These are phyloP conservation scores for Bathelium albidoporum DNA, from an alignment of 495 filamentous ascomycete species.

Conservation along the genomic window DNA sequence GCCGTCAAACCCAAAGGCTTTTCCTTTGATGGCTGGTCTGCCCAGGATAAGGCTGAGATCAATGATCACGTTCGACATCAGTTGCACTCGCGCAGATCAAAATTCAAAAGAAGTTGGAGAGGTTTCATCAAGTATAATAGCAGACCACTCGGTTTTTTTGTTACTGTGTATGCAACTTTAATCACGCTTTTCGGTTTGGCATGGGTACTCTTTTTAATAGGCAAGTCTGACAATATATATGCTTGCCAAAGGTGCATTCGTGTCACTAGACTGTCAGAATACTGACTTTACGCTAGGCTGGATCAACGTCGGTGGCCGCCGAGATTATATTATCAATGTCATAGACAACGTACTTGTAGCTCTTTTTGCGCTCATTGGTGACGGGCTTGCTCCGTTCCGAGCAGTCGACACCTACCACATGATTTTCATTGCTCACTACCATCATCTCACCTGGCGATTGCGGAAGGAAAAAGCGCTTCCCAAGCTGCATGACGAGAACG, in stretches of 20 bases:
- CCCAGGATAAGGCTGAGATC: constrained; percentile 57
- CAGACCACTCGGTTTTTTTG: constrained; percentile 63
- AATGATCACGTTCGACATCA: constrained; percentile 77
- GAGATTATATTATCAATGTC: constrained; percentile 59
- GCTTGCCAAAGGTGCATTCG: too few relatives aligned
- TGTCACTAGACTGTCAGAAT: too few relatives aligned
- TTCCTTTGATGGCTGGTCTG: constrained; percentile 55
- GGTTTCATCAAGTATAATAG: constrained; percentile 64
- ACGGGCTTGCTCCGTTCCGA: constrained; percentile 66
- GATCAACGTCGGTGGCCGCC: constrained; percentile 67
- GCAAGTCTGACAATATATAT: constrained; percentile 13
- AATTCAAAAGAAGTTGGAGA: constrained; percentile 63
- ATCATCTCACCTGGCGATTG: constrained; percentile 61
- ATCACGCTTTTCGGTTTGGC: constrained; percentile 73
- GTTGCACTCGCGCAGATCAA: constrained; percentile 64
- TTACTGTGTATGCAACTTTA: constrained; percentile 68
- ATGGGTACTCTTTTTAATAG: constrained; percentile 78
- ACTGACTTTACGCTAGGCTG: constrained; percentile 30
- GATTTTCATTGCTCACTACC: constrained; percentile 57
- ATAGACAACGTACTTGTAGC: constrained; percentile 71
- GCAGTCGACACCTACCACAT: constrained; percentile 74
- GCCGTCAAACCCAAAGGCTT: constrained; percentile 55
- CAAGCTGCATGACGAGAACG: constrained; percentile 58
- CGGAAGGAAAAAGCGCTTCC: constrained; percentile 53
- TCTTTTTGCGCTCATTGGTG: constrained; percentile 67